Evolutionary conservation across 1,284 basidiomycete species (phyloP), one percentile per base, ranked within the genome.

Genomic region (Vanrija humicola): DNA sequence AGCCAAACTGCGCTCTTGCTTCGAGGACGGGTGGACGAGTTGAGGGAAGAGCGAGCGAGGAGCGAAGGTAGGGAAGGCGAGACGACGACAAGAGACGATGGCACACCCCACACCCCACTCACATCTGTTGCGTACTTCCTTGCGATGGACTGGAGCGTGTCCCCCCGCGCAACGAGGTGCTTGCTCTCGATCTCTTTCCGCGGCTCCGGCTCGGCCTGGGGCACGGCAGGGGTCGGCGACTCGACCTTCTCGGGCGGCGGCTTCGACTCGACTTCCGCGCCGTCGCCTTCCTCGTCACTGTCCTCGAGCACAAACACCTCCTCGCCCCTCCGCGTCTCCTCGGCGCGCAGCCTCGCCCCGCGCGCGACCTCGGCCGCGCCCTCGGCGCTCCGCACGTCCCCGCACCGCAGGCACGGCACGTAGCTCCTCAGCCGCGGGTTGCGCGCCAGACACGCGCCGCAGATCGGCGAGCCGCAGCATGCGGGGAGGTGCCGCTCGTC

Each of bases 361-460:
- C 25, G 21, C 43, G 44, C 34, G 3, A 23, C 38, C n/a, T 19
- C 46, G 21, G 47, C 26, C 5, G 39, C 43, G 4, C 43, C 54
- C 5, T 45, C 56, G 16, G 44, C 29, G 23, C 55, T 61, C 18
- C 53, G 50, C 5, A 63, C 63, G 52, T 70, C 68, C 19, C 71
- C 73, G 51, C 73, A 75, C 42, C 63, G 55, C 4, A 75, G 54
- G 63, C 73, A 75, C 0, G 73, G 73, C 28, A 62, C 49, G 40
- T 70, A 75, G n/a, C 61, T 62, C 45, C 51, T 67, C 44, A 75
- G 56, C 43, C 73, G 53, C 7, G 73, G 73, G 48, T 74, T 74
- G 2, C 55, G 49, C 6, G 45, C 43, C 2, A 73, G 42, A 52
- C 73, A 75, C 1, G 48, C 39, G 4, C 38, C 46, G 58, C 73